Evolutionary conservation across 2,329 filamentous ascomycete genomes (phyloP), one percentile per base, ranked within the genome.

Genomic region (Neopestalotiopsis sp.): DNA sequence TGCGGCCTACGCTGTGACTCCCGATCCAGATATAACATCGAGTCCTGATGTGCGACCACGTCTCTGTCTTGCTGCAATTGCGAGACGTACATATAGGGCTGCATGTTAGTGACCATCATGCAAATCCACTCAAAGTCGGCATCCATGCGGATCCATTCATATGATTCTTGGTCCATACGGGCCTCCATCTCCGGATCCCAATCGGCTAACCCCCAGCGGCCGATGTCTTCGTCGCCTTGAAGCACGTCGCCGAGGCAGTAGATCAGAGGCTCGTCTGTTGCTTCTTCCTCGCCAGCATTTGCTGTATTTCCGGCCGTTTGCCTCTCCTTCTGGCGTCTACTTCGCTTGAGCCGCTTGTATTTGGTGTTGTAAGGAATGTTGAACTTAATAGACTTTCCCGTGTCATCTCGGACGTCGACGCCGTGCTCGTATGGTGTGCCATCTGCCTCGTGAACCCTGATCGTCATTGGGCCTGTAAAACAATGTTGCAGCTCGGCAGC

Each of bases 361-460:
- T 99, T 99, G 0, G 96, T 99, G 76, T 98, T 98, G 82, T 99
- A 99, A 0, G 95, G 95, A 70, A 99, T 98, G 71, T 98, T 95
- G 70, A 98, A 93, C 77, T 93, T 96, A 30, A 86, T 86, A 1
- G 83, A 84, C 74, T 92, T 94, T 2, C 92, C 93, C 14, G 90
- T 88, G 34, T 92, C 91, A 73, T 98, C 94, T 70, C 94, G 94
- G 77, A 99, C 97, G 75, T 98, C 94, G 40, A 98, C 91, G 71
- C 98, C 98, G 77, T 99, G 96, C 78, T 99, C 96, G 77, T 99
- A 99, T 2, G 96, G 96, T 0, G 96, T 98, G 10, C 96, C 96
- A 76, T 99, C 97, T 30, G 96, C 96, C 83, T 99, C 96, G 81
- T 99, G 96, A 71, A 99, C 98, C 40, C 96, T 88, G 71, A 99